These are phyloP conservation scores for Vitis hybrid DNA, from an alignment of 177 flowering plant genomes.

Conservation along the genomic window DNA sequence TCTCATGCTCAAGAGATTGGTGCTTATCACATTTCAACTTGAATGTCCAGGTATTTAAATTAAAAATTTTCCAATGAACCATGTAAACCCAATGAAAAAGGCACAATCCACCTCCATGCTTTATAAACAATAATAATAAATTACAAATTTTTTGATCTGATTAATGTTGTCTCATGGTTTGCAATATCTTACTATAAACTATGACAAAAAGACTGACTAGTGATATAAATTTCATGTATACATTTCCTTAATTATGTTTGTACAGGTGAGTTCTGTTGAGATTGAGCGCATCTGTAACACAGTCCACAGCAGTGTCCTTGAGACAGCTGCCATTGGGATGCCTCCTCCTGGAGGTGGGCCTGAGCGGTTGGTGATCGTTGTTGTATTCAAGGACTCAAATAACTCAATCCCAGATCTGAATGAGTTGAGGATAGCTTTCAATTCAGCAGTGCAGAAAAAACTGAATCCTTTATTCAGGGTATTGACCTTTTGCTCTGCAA, in stretches of 20 bases:
- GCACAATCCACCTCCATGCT: too few species aligned
- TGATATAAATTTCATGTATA: not conserved
- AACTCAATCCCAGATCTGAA: conserved; percentile 32
- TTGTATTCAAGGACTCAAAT: conserved; percentile 65
- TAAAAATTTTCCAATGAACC: too few species aligned
- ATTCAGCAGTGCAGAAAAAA: conserved; percentile 72
- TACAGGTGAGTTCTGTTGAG: conserved; percentile 95
- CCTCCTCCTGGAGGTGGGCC: conserved; percentile 92
- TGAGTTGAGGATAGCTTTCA: conserved; percentile 55
- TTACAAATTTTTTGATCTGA: too few species aligned
- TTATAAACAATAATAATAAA: too few species aligned
- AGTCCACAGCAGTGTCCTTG: conserved; percentile 55
- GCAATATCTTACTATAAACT: too few species aligned
- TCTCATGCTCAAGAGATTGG: too few species aligned
- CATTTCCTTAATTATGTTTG: not conserved
- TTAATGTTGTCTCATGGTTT: too few species aligned
- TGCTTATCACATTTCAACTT: too few species aligned
- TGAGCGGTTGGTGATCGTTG: conserved; percentile 73
- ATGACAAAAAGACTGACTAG: not conserved
- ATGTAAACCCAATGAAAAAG: too few species aligned
- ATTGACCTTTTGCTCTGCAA: conserved; percentile 5
- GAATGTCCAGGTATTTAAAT: too few species aligned
- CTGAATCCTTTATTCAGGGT: conserved; percentile 94
- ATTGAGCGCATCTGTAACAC: conserved; percentile 83
- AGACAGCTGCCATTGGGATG: conserved; percentile 92